A percentile compares a stretch with the other conserved stretches of the same genome.
Evolutionary conservation across 2,329 filamentous ascomycete species (phyloP).

Genomic region (Sporothrix brunneoviolacea): DNA sequence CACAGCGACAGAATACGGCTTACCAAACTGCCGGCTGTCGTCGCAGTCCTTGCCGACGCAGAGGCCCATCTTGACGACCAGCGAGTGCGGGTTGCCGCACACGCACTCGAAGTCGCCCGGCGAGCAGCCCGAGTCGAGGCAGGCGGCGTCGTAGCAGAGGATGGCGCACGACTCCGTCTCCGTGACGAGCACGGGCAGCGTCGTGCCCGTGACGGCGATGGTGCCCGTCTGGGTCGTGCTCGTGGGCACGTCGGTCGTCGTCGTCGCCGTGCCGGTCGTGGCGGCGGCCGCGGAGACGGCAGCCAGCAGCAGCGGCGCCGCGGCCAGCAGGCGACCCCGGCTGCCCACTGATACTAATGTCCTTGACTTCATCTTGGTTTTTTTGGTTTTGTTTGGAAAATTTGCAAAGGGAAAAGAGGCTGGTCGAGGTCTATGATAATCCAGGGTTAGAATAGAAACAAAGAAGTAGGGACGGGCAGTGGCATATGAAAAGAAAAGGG

Average conservation of each 20-base stretch:
- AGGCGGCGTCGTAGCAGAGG: conserved; percentile 18
- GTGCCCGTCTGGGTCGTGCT: neutral
- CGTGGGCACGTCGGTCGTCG: neutral
- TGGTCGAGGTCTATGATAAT: too few relatives aligned
- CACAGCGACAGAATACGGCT: neutral
- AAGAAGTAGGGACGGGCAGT: too few relatives aligned
- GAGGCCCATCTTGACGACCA: conserved; percentile 21
- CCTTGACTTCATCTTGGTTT: too few relatives aligned
- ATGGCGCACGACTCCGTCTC: conserved; percentile 17
- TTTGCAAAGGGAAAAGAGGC: too few relatives aligned
- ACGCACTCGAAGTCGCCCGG: conserved; percentile 18
- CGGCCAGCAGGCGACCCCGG: too few relatives aligned
- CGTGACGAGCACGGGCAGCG: conserved; percentile 14
- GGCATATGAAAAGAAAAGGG: too few relatives aligned
- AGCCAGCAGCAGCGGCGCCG: neutral
- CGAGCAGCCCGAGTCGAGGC: conserved; percentile 15
- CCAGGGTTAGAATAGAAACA: too few relatives aligned
- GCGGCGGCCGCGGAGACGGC: neutral
- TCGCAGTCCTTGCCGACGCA: conserved; percentile 19
- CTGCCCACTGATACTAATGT: too few relatives aligned
- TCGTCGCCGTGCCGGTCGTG: neutral
- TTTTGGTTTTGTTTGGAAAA: too few relatives aligned
- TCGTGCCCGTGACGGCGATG: conserved; percentile 14
- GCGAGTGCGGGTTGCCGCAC: conserved; percentile 20
- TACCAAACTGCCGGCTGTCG: conserved; percentile 11